Conservation (phyloP, 2,329 filamentous ascomycete species). For the Alternaria atra region DNA sequence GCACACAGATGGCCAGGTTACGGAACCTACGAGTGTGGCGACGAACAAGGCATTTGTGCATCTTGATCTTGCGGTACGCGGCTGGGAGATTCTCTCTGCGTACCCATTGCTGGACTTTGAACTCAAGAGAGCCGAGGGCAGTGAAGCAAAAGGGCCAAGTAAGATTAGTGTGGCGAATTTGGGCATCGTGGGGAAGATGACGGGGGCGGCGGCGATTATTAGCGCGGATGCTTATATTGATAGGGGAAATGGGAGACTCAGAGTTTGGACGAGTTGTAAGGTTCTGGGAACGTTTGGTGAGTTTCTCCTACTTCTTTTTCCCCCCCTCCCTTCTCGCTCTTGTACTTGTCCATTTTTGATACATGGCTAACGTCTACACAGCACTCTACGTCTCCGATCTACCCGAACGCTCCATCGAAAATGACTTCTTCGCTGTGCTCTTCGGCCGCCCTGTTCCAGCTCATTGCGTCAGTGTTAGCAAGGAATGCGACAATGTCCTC, state of each 20-base stretch:
- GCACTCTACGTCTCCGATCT: slow-evolving; percentile 81
- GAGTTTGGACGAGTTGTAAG: slow-evolving; percentile 76
- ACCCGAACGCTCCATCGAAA: slow-evolving; percentile 65
- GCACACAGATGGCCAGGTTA: slow-evolving; percentile 72
- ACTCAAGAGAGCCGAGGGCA: slow-evolving; percentile 52
- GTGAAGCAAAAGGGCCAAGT: slow-evolving; percentile 30
- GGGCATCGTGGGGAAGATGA: slow-evolving; percentile 88
- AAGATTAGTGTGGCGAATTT: slow-evolving; percentile 71
- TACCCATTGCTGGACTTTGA: slow-evolving; percentile 71
- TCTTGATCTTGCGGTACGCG: slow-evolving; percentile 69
- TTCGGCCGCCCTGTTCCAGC: slow-evolving; percentile 74
- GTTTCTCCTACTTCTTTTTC: slow-evolving; percentile 24
- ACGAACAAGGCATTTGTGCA: slow-evolving; percentile 64
- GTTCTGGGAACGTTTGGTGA: slow-evolving; percentile 78
- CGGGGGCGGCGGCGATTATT: slow-evolving; percentile 80
- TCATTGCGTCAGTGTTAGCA: slow-evolving; percentile 69
- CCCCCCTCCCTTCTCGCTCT: background rate
- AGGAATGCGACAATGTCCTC: slow-evolving; percentile 67
- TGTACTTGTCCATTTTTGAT: background rate
- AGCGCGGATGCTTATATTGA: slow-evolving; percentile 67
- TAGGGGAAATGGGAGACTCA: slow-evolving; percentile 66
- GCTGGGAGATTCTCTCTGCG: slow-evolving; percentile 83
- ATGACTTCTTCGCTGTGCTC: slow-evolving; percentile 78
- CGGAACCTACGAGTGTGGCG: slow-evolving; percentile 59
- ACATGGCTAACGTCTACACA: slow-evolving; percentile 38